phyloP scores from a whole-genome alignment of 176 grass and related monocot genomes.

The Aechmea fasciata region DNA sequence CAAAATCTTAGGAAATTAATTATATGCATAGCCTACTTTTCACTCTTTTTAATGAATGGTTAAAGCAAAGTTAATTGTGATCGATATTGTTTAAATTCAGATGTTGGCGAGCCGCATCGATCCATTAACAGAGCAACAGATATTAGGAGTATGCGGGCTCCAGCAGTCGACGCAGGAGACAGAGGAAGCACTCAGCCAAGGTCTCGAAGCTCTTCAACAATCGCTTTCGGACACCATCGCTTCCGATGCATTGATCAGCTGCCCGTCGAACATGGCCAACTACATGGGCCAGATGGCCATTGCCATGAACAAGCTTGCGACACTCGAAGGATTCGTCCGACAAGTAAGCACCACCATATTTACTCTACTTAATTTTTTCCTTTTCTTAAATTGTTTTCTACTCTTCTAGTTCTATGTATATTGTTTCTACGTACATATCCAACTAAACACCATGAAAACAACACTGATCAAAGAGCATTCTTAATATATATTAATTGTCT shows the following conservation, averaged over 20 bases:
- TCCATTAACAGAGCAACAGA: conserved; percentile 81
- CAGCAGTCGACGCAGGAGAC: conserved; percentile 84
- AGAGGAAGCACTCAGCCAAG: conserved; percentile 80
- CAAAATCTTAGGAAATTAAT: too few relatives aligned
- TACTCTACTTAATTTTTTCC: background rate
- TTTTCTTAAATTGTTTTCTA: background rate
- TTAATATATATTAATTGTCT: too few relatives aligned
- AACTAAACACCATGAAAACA: too few relatives aligned
- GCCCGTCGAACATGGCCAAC: conserved; percentile 68
- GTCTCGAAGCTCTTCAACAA: conserved; percentile 74
- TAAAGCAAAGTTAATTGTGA: too few relatives aligned
- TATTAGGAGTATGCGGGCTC: conserved; percentile 60
- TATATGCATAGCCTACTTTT: background rate
- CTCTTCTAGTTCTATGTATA: too few relatives aligned
- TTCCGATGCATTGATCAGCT: conserved; percentile 53
- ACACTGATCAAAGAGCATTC: too few relatives aligned
- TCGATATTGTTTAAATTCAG: conserved; percentile 15
- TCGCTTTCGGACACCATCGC: conserved; percentile 65
- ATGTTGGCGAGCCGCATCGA: conserved; percentile 63
- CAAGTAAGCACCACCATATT: conserved; percentile 27
- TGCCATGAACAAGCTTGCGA: conserved; percentile 80
- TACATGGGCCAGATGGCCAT: conserved; percentile 86
- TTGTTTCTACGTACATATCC: too few relatives aligned
- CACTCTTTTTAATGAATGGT: too few relatives aligned
- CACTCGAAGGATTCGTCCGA: conserved; percentile 65